phyloP scores from a whole-genome alignment of 139 green algal genomes.

The Chlorella sp. region DNA sequence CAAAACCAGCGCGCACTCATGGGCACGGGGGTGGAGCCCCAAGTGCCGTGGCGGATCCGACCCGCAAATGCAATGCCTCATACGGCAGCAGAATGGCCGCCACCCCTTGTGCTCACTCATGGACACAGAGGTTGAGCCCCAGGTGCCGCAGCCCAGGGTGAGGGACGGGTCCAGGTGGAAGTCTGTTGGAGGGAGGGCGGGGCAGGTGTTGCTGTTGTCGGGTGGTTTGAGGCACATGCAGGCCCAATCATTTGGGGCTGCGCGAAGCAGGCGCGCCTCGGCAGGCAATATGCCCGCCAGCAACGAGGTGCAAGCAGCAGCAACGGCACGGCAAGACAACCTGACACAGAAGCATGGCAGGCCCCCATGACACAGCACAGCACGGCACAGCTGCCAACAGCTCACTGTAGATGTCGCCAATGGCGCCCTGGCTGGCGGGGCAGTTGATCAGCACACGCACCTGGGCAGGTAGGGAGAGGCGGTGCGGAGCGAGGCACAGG shows the following conservation, averaged over 20 bases:
- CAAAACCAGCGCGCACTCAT: no score
- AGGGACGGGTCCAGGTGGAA: constrained; percentile 79
- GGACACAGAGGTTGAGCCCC: constrained; percentile 67
- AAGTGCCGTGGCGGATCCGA: no score
- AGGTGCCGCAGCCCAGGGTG: constrained; percentile 74
- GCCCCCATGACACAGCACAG: not conserved
- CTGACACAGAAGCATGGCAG: not conserved
- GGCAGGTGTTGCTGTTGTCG: no score
- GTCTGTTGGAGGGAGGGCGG: constrained; percentile 56
- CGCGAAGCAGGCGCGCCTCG: no score
- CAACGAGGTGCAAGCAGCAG: not conserved
- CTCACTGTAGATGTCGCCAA: constrained; percentile 28
- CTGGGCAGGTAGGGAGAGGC: no score
- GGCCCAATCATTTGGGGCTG: no score
- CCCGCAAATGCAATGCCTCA: no score
- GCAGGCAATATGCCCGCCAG: no score
- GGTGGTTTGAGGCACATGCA: no score
- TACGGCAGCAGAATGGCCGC: not conserved
- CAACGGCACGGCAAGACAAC: not conserved
- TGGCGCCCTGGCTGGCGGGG: constrained; percentile 58
- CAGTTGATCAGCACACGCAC: constrained; percentile 54
- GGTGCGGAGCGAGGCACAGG: no score
- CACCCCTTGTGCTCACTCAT: constrained; percentile 23
- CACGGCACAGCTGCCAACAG: no score
- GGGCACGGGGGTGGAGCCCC: no score